Percentiles rank a stretch among this genome's conserved stretches.
phyloP scores from a whole-genome alignment of 2,329 filamentous ascomycete species.

The Alternaria gaisen region DNA sequence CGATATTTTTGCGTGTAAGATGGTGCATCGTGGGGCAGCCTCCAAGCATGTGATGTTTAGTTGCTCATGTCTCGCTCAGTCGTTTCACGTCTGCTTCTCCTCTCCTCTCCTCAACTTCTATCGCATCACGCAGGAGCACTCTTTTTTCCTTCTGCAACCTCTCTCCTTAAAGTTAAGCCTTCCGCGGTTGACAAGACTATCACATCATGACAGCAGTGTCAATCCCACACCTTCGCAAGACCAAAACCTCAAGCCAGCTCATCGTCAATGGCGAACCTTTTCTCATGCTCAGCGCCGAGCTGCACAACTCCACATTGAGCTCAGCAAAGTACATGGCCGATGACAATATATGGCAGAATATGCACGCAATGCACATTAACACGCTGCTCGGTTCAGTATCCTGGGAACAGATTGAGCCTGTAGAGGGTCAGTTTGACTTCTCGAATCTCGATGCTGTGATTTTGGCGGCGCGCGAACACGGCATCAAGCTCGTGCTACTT shows the following conservation, averaged over 20 bases:
- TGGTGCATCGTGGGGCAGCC: background rate
- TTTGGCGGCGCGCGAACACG: constrained; percentile 44
- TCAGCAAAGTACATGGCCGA: constrained; percentile 11
- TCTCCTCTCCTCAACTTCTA: background rate
- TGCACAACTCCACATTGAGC: constrained; percentile 16
- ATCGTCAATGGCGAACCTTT: constrained; percentile 8
- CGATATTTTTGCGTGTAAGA: background rate
- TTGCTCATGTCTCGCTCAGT: background rate
- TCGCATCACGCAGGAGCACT: background rate
- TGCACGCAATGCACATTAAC: constrained; percentile 45
- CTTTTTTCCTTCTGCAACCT: background rate
- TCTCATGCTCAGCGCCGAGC: constrained; percentile 9
- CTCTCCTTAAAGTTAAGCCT: background rate
- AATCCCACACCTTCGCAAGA: constrained; percentile 21
- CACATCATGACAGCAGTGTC: background rate
- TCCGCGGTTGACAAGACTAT: background rate
- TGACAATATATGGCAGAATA: constrained; percentile 3
- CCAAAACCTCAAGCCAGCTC: constrained; percentile 12
- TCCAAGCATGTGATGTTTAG: background rate
- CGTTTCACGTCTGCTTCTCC: background rate
- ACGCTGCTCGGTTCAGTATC: constrained; percentile 54
- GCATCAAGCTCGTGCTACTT: constrained; percentile 50
- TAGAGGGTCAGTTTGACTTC: constrained; percentile 54
- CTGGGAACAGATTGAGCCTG: constrained; percentile 57
- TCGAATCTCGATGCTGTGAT: constrained; percentile 50